Evolutionary conservation across 2,329 filamentous ascomycete species (phyloP).

Genomic region (Sporothrix phasma): DNA sequence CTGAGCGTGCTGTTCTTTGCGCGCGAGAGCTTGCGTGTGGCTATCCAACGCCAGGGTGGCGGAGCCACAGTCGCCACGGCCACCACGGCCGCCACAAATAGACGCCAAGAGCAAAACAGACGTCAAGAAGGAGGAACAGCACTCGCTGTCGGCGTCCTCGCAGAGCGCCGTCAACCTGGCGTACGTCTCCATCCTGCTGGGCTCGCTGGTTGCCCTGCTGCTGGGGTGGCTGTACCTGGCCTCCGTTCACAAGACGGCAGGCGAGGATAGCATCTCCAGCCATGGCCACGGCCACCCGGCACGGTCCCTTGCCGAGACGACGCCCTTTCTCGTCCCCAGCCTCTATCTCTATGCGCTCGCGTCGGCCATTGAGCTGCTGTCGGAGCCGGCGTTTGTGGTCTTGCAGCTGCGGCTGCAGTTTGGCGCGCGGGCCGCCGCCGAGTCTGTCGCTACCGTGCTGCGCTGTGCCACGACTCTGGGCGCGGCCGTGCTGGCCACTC

Average conservation of each 20-base stretch:
- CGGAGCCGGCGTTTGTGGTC: conserved; percentile 83
- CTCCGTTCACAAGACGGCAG: conserved; percentile 29
- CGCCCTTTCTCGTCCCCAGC: conserved; percentile 51
- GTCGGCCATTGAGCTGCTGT: conserved; percentile 62
- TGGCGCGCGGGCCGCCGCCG: conserved; percentile 68
- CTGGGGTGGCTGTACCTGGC: conserved; percentile 60
- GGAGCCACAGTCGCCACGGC: too few relatives aligned
- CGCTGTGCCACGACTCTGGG: conserved; percentile 69
- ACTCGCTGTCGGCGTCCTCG: conserved; percentile 27
- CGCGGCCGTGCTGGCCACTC: conserved; percentile 45
- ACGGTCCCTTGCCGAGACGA: conserved; percentile 29
- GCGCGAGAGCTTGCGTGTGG: conserved; percentile 81
- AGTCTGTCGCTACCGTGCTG: conserved; percentile 69
- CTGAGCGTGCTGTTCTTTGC: conserved; percentile 92
- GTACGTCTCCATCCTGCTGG: conserved; percentile 65
- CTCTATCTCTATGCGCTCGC: conserved; percentile 48
- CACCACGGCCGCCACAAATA: conserved; percentile 8
- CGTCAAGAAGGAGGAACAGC: background rate
- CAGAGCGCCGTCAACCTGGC: conserved; percentile 84
- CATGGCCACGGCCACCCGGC: conserved; percentile 26
- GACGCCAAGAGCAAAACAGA: background rate
- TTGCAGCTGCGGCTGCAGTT: conserved; percentile 76
- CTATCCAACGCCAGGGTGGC: conserved; percentile 64
- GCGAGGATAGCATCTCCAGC: background rate
- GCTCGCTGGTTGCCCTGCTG: conserved; percentile 50